Evolutionary conservation across 2,329 filamentous ascomycete genomes (phyloP).

Genomic region (Penicillium sp.): DNA sequence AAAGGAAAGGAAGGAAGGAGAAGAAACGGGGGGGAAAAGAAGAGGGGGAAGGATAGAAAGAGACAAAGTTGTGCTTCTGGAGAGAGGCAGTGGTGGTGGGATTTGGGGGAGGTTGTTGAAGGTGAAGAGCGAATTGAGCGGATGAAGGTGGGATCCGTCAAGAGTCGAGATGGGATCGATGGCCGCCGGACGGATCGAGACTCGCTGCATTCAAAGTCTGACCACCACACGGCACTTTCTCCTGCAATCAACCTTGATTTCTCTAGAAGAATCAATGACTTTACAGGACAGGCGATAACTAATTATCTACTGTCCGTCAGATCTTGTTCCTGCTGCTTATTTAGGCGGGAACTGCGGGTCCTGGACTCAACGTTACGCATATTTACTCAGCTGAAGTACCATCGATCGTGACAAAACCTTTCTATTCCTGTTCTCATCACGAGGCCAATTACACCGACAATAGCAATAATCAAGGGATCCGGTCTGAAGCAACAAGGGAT

Average conservation of each 20-base stretch:
- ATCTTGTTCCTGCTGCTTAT: neutral
- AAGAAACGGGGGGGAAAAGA: conserved; percentile 17
- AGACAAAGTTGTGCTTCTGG: conserved; percentile 12
- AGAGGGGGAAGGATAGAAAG: conserved; percentile 13
- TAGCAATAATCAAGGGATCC: neutral
- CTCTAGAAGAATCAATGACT: neutral
- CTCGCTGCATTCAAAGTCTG: conserved; percentile 15
- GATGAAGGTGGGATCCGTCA: conserved; percentile 23
- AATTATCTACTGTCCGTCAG: neutral
- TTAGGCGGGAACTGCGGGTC: neutral
- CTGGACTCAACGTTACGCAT: neutral
- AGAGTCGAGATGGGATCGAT: conserved; percentile 7
- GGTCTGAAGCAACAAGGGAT: neutral
- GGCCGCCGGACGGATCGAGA: conserved; percentile 18
- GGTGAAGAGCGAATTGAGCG: conserved; percentile 16
- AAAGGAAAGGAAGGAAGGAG: conserved; percentile 25
- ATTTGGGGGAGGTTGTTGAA: conserved; percentile 2
- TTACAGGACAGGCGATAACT: neutral
- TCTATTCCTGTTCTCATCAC: neutral
- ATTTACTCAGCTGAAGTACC: neutral
- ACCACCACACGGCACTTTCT: conserved; percentile 6
- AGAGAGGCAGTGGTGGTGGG: conserved; percentile 2
- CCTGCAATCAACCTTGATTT: neutral
- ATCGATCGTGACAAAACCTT: neutral
- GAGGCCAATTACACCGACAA: neutral